Conservation (phyloP, 2,329 filamentous ascomycete genomes). For the Colletotrichum caudatum region DNA sequence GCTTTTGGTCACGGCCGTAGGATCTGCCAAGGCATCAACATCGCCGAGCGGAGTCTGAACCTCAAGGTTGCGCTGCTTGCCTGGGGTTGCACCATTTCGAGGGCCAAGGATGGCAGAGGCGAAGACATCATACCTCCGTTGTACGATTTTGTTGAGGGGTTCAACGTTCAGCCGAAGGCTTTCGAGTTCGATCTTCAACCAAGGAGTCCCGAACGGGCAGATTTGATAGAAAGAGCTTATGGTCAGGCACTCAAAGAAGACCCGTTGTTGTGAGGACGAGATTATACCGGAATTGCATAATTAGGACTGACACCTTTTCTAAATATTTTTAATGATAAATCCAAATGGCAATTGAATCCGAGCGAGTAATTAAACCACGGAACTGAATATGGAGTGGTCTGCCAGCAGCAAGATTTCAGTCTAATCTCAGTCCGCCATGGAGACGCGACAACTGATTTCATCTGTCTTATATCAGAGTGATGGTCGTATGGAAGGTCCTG, state of each 20-base stretch:
- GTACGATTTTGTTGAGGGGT: slow-evolving; percentile 35
- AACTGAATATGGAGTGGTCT: slow-evolving; percentile 7
- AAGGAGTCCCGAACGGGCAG: slow-evolving; percentile 13
- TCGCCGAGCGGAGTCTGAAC: slow-evolving; percentile 57
- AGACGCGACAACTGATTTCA: not conserved
- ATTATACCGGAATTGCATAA: too few relatives aligned
- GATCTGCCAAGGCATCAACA: slow-evolving; percentile 58
- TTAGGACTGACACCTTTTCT: not conserved
- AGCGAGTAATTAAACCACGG: not conserved
- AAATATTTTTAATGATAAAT: not conserved
- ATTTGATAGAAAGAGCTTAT: slow-evolving; percentile 31
- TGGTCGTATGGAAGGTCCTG: not conserved
- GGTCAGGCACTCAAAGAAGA: slow-evolving; percentile 27
- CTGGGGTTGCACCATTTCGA: slow-evolving; percentile 53
- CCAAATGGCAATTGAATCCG: too few relatives aligned
- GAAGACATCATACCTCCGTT: slow-evolving; percentile 36
- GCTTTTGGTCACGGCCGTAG: slow-evolving; percentile 67
- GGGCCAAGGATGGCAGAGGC: slow-evolving; percentile 44
- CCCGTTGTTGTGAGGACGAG: slow-evolving; percentile 3
- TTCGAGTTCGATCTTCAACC: slow-evolving; percentile 33
- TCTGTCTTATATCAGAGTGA: not conserved
- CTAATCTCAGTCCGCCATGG: not conserved
- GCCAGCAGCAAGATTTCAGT: slow-evolving; percentile 9
- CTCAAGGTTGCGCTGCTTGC: slow-evolving; percentile 55
- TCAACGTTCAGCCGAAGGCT: slow-evolving; percentile 35